These are phyloP conservation scores for Claviceps capensis DNA, from an alignment of 2,329 filamentous ascomycete genomes.

Conservation along the genomic window DNA sequence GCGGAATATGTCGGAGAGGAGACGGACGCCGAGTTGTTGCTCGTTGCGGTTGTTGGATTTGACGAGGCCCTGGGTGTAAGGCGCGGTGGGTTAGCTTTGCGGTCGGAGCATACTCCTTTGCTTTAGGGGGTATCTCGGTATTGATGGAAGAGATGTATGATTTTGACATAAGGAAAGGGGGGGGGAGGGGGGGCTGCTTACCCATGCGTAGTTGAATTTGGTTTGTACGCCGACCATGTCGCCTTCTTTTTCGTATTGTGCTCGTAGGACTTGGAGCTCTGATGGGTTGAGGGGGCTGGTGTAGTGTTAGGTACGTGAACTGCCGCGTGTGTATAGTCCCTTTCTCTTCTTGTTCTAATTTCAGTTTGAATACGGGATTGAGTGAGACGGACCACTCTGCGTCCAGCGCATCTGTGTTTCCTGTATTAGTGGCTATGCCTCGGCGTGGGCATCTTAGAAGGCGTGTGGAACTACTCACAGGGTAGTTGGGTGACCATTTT, in stretches of 20 bases:
- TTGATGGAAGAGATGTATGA: neutral
- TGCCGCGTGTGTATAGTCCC: neutral
- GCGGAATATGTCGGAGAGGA: slow-evolving; percentile 94
- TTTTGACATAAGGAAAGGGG: neutral
- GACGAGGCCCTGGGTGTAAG: slow-evolving; percentile 60
- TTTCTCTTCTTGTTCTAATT: neutral
- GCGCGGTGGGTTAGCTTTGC: neutral
- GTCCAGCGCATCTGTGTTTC: slow-evolving; percentile 74
- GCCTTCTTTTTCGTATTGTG: slow-evolving; percentile 95
- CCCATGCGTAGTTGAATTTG: slow-evolving; percentile 99
- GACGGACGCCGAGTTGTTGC: slow-evolving; percentile 85
- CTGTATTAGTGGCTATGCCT: neutral
- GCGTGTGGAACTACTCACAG: slow-evolving; percentile 22
- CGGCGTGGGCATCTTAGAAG: neutral
- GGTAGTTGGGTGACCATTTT: slow-evolving; percentile 35
- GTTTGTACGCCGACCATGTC: slow-evolving; percentile 95
- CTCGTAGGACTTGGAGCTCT: slow-evolving; percentile 81
- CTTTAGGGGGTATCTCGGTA: neutral
- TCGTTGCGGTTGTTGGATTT: slow-evolving; percentile 77
- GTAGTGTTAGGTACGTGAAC: neutral
- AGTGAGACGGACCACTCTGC: slow-evolving; percentile 66
- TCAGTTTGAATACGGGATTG: neutral
- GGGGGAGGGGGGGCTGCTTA: slow-evolving; percentile 24
- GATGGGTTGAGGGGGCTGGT: slow-evolving; percentile 72
- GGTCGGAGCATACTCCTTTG: neutral